A percentile compares a stretch with the other conserved stretches of the same genome.
phyloP scores from a whole-genome alignment of 73 alveolate genomes.

The Paramecium tetraurelia region DNA sequence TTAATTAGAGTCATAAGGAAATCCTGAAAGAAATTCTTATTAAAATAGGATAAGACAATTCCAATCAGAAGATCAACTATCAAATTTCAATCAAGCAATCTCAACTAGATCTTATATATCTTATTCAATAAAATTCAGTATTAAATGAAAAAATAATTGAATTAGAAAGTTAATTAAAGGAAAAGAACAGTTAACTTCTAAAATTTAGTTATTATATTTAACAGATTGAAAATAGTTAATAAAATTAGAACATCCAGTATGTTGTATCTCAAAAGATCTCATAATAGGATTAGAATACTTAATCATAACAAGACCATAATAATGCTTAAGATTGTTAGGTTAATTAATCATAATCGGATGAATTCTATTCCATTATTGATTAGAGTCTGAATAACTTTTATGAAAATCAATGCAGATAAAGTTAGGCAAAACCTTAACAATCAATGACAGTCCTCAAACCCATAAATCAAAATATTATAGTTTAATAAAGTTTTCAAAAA shows the following conservation, averaged over 20 bases:
- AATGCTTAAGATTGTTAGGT: neutral
- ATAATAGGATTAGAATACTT: neutral
- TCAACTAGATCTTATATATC: neutral
- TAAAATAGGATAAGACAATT: neutral
- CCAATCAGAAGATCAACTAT: neutral
- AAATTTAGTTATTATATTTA: neutral
- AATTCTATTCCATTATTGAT: neutral
- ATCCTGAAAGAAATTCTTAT: neutral
- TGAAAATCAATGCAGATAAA: neutral
- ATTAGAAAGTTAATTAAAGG: neutral
- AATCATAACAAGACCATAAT: neutral
- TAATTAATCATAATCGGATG: neutral
- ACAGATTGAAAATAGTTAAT: neutral
- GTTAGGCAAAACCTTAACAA: neutral
- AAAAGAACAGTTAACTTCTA: neutral
- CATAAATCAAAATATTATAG: neutral
- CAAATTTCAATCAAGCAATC: neutral
- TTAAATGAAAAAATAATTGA: neutral
- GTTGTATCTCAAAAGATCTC: neutral
- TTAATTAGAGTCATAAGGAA: conserved; percentile 32
- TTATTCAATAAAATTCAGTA: neutral
- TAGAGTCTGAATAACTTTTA: neutral
- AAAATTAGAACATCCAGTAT: neutral
- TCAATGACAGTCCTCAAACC: neutral
- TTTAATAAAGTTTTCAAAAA: neutral